These are phyloP conservation scores for Medicago arabica DNA, from an alignment of 306 rosid species.

Conservation along the genomic window DNA sequence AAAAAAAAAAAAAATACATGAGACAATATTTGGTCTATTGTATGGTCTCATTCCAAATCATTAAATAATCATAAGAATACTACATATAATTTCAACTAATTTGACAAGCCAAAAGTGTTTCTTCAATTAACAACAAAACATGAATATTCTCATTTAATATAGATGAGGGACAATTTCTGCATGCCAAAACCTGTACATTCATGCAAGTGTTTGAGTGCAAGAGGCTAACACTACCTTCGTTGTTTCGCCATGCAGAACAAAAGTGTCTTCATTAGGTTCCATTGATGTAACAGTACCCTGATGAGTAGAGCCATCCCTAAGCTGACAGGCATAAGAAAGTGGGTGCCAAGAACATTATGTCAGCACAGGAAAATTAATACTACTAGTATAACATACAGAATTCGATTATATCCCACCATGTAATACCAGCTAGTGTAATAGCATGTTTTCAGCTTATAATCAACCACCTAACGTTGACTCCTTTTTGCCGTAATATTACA, in stretches of 20 bases:
- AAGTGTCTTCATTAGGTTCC: constrained; percentile 92
- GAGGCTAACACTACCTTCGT: constrained; percentile 57
- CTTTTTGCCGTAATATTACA: background rate
- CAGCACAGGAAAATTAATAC: background rate
- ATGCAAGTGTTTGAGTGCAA: constrained; percentile 5
- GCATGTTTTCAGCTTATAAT: background rate
- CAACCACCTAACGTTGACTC: constrained; percentile 1
- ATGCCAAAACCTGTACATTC: background rate
- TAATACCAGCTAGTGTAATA: background rate
- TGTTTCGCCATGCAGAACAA: constrained; percentile 78
- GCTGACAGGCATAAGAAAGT: constrained; percentile 57
- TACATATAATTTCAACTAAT: constrained; percentile 24
- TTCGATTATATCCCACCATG: constrained; percentile 23
- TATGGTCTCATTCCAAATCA: constrained; percentile 7
- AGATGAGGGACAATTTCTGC: constrained; percentile 5
- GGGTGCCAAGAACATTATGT: constrained; percentile 33
- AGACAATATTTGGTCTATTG: constrained; percentile 30
- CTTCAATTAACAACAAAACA: constrained; percentile 12
- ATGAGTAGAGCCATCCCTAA: constrained; percentile 87
- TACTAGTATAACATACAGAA: constrained; percentile 8
- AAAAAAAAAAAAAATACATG: constrained; percentile 23
- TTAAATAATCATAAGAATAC: constrained; percentile 27
- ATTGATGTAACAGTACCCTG: constrained; percentile 95
- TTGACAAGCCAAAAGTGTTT: constrained; percentile 20
- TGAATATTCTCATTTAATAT: background rate